phyloP scores from a whole-genome alignment of 1,284 basidiomycete genomes.

The Mycosarcoma maydis region DNA sequence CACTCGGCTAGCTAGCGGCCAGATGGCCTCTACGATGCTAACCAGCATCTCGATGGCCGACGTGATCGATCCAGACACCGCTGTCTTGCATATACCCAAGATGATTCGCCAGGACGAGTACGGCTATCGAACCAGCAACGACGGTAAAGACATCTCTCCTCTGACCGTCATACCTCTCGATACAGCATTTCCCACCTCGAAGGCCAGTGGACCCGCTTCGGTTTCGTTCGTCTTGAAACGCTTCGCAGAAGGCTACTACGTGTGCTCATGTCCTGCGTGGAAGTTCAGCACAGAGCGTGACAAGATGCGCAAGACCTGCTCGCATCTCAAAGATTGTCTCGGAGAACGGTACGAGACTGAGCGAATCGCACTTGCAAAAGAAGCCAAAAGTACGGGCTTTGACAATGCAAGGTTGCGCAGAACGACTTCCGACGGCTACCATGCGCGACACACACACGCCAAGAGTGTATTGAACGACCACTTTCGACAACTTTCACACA shows the following conservation, averaged over 20 bases:
- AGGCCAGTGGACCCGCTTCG: constrained; percentile 6
- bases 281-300: constrained; percentile 71
- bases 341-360: constrained; percentile 73
- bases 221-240: constrained; percentile 23
- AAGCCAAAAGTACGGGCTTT: constrained; percentile 37
- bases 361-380: constrained; percentile 16
- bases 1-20: too few species aligned
- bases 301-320: constrained; percentile 73
- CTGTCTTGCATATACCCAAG: constrained; percentile 40
- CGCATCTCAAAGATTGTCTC: constrained; percentile 73
- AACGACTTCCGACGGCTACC: constrained; percentile 21
- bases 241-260: constrained; percentile 68
- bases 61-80: constrained; percentile 35
- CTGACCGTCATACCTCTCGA: constrained; percentile 25
- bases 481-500: constrained; percentile 30
- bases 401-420: constrained; percentile 27
- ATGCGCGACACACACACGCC: constrained; percentile 32
- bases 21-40: constrained; percentile 23
- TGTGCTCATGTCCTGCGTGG: constrained; percentile 68
- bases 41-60: constrained; percentile 43
- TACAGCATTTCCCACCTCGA: constrained; percentile 18
- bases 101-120: constrained; percentile 45
- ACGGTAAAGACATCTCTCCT: constrained; percentile 27
- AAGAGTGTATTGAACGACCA: constrained; percentile 40
- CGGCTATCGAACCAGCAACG: constrained; percentile 39